Percentiles rank a stretch among this genome's conserved stretches.
phyloP scores from a whole-genome alignment of 2,329 filamentous ascomycete genomes.

The Daldinia sp. region DNA sequence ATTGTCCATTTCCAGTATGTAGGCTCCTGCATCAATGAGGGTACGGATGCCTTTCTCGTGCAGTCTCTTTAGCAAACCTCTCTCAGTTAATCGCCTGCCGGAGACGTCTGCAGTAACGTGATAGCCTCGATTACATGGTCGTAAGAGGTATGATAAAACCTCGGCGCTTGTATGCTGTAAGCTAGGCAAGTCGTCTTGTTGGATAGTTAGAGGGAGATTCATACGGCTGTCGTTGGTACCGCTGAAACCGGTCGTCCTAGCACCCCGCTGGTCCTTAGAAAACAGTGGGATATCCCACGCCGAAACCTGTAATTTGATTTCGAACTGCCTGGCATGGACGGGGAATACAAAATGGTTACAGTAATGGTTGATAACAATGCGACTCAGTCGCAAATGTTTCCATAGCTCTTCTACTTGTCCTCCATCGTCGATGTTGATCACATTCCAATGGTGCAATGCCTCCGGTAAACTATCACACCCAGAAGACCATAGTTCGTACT shows the following conservation, averaged over 20 bases:
- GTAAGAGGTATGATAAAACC: conserved; percentile 69
- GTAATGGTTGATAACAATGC: conserved; percentile 68
- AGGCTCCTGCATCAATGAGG: conserved; percentile 73
- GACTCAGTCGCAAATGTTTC: conserved; percentile 59
- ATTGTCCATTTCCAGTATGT: conserved; percentile 74
- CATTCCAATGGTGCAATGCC: conserved; percentile 62
- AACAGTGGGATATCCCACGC: conserved; percentile 75
- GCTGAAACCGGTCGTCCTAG: conserved; percentile 74
- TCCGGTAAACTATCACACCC: conserved; percentile 56
- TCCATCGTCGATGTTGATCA: conserved; percentile 70
- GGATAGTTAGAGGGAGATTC: conserved; percentile 70
- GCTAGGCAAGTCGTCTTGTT: conserved; percentile 68
- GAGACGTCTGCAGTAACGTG: conserved; percentile 48
- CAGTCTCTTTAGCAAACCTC: conserved; percentile 58
- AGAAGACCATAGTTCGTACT: conserved; percentile 65
- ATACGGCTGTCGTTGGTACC: conserved; percentile 76
- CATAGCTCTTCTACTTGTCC: conserved; percentile 64
- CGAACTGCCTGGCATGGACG: conserved; percentile 72
- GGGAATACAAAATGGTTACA: conserved; percentile 75
- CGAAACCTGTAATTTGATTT: conserved; percentile 71
- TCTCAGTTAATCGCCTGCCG: conserved; percentile 58
- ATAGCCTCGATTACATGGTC: conserved; percentile 63
- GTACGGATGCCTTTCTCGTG: conserved; percentile 57
- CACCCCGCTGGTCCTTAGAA: conserved; percentile 31
- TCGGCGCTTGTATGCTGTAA: conserved; percentile 72